Base-by-base conservation (phyloP, 1,284 basidiomycete species). In the Trametes hirsuta region DNA sequence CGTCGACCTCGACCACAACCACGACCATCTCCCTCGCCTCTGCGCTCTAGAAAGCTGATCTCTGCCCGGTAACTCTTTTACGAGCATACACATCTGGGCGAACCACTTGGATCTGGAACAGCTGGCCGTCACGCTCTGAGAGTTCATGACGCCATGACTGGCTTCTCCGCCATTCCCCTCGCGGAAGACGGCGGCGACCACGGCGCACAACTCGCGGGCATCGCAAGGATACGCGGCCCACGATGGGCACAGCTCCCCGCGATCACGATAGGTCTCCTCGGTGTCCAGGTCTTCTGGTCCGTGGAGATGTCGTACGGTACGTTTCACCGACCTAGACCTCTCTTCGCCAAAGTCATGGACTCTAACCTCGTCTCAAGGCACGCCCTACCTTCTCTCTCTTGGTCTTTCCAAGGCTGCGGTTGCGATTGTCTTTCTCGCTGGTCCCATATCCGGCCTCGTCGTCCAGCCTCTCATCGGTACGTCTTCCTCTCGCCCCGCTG, bases 341-440 rank as follows among this genome's bases (percentile, higher is more conserved):
- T 47, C 47, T 35, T 41, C 11, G 21, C 11, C n/a, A 15, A 34
- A 18, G 21, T 59, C 4, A 37, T 45, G 14, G 47, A 15, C 51
- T 34, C n/a, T n/a, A 12, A n/a, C 14, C 30, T 30, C 1, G 8
- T 30, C 30, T 30, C 30, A 30, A 45, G 93, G 91, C n/a, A 93
- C 95, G 0, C 96, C 96, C 0, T 98, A 97, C 75, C 82, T 98
- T 1, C 81, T 97, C 53, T 93, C 93, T 0, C 85, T 98, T 0
- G 96, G 97, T 4, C 79, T 98, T 15, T 88, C 90, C 15, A 97
- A 96, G 76, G 88, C 93, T 11, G 82, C 83, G 61, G 95, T 97
- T 81, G 90, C 95, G 4, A 81, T 94, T 30, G 96, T 98, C 15
- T 97, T 98, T 77, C 82, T 98, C 36, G 97, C 97, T 0, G 97